phyloP scores from a whole-genome alignment of 1,139 yeast genomes.

The Saccharomycopsis crataegensis region DNA sequence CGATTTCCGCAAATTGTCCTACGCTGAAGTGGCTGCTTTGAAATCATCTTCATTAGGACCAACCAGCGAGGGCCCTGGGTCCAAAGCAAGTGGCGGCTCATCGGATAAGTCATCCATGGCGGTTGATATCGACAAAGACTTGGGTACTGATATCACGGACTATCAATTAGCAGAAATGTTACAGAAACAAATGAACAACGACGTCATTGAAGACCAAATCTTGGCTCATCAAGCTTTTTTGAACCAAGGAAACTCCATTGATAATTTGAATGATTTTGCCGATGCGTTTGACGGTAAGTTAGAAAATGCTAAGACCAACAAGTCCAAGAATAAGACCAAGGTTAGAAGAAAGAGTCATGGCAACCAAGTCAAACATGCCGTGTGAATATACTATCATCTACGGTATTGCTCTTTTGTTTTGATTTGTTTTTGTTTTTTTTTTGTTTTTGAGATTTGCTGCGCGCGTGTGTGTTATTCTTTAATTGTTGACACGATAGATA shows the following conservation, averaged over 20 bases:
- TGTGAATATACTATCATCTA: no score
- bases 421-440: no score
- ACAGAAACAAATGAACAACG: constrained; percentile 12
- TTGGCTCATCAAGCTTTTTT: not conserved
- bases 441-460: no score
- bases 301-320: not conserved
- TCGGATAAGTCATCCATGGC: not conserved
- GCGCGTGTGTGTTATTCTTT: no score
- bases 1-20: constrained; percentile 38
- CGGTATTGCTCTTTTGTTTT: no score
- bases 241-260: not conserved
- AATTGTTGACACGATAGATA: no score
- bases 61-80: not conserved
- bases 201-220: constrained; percentile 1
- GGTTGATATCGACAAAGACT: constrained; percentile 16
- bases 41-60: constrained; percentile 17
- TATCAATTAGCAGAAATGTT: constrained; percentile 18
- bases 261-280: constrained; percentile 9
- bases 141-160: constrained; percentile 18
- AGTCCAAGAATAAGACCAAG: no score
- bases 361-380: no score
- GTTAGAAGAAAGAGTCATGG: no score
- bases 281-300: constrained; percentile 1
- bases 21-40: constrained; percentile 44
- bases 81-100: not conserved